Base-by-base conservation (phyloP, 441 rosid genomes). In the California macrophylla region DNA sequence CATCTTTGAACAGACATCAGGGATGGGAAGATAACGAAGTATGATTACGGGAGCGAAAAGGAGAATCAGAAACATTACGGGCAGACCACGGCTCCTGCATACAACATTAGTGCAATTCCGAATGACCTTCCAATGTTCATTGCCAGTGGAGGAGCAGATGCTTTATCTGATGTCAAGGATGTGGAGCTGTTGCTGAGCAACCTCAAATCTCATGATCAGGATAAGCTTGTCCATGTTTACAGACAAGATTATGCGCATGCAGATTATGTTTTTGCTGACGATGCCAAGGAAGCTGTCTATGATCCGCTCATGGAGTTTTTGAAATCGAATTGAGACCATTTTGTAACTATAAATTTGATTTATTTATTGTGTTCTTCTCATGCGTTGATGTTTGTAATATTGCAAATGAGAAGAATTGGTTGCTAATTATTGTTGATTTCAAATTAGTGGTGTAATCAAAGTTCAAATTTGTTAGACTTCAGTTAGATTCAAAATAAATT, bases 21-120 rank as follows among this genome's bases (percentile, higher is more conserved):
- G 62, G 28, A 56, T 56, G 62, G 62, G 21, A 56, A 56, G 28
- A 56, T 56, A 56, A 56, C 62, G 8, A 56, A 56, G 62, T 56
- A 56, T 21, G 62, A 56, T 56, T 56, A 56, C 10, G 62, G 62
- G 13, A 56, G 62, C 15, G 62, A 56, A 6, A 56, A 56, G 26
- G 62, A 56, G 62, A 56, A 56, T 56, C 12, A 20, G 62, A 56
- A 56, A 56, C 62, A 56, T 7, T 56, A 56, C 23, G 62, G 62
- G 5, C 62, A 56, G 26, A 4, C 62, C 62, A 21, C 26, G 16
- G 62, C 62, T 23, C 62, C 62, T 7, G 13, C 26, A 21, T 56
- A 56, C 62, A 56, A 56, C 28, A 56, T 56, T 8, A 21, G 28
- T 7, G 26, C 13, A 21, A 56, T 56, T 56, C 28, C 62, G 1